Evolutionary conservation across 495 filamentous ascomycete genomes (phyloP).

Genomic region (Penicillium maclennaniae): DNA sequence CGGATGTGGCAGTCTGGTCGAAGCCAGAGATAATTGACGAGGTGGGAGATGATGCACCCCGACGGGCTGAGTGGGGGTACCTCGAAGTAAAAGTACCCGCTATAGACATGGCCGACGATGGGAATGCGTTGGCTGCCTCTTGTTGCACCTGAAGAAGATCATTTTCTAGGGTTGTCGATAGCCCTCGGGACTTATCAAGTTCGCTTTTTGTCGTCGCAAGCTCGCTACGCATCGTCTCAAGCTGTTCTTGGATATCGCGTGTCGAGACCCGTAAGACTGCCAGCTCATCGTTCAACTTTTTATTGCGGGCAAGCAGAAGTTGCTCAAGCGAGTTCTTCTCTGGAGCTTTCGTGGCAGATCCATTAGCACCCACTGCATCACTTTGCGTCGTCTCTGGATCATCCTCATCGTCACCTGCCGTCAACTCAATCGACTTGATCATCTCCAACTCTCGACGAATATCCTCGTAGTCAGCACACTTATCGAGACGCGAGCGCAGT

Average conservation of each 20-base stretch:
- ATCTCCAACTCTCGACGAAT: slow-evolving; percentile 94
- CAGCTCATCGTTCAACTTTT: slow-evolving; percentile 90
- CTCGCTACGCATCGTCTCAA: slow-evolving; percentile 77
- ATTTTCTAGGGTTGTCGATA: slow-evolving; percentile 87
- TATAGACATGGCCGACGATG: slow-evolving; percentile 82
- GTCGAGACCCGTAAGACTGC: slow-evolving; percentile 91
- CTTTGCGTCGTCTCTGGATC: slow-evolving; percentile 28
- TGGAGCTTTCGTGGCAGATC: slow-evolving; percentile 52
- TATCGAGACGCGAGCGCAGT: slow-evolving; percentile 74
- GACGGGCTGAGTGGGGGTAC: slow-evolving; percentile 71
- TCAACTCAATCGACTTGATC: slow-evolving; percentile 94
- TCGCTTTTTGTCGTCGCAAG: slow-evolving; percentile 80
- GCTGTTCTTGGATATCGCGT: slow-evolving; percentile 78
- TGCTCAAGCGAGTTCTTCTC: slow-evolving; percentile 80
- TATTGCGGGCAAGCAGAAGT: slow-evolving; percentile 86
- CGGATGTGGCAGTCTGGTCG: slow-evolving; percentile 53
- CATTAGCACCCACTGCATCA: slow-evolving; percentile 40
- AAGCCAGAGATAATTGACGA: slow-evolving; percentile 97
- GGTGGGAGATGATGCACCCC: slow-evolving; percentile 77
- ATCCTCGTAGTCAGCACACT: slow-evolving; percentile 92
- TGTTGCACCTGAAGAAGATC: slow-evolving; percentile 85
- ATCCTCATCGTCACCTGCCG: slow-evolving; percentile 82
- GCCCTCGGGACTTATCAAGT: slow-evolving; percentile 75
- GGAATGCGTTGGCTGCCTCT: slow-evolving; percentile 76
- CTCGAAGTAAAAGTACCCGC: slow-evolving; percentile 87